Evolutionary conservation across 352 stramenopile species (phyloP).

Genomic region (Globisporangium middletonii): DNA sequence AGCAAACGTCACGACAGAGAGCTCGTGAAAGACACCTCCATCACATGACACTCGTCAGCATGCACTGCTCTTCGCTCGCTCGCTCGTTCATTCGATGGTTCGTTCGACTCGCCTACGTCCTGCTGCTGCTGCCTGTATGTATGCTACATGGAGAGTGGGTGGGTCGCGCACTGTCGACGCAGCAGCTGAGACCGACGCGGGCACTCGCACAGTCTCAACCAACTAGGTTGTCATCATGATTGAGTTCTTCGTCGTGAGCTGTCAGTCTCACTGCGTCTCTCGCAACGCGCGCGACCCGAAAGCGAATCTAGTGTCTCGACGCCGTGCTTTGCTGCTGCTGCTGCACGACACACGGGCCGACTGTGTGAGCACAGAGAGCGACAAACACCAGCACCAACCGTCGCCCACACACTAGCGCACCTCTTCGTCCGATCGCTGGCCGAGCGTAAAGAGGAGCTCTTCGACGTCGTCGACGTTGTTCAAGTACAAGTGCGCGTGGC

Average conservation of each 20-base stretch:
- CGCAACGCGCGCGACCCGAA: neutral
- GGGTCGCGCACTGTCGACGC: too few relatives aligned
- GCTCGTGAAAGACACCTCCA: too few relatives aligned
- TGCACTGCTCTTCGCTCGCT: neutral
- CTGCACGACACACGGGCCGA: neutral
- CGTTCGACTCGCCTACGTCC: neutral
- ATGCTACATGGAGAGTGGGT: slow-evolving; percentile 1
- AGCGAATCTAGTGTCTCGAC: slow-evolving; percentile 14
- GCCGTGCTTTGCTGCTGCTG: slow-evolving; percentile 17
- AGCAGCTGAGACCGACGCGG: too few relatives aligned
- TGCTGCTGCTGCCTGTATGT: neutral
- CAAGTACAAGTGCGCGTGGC: slow-evolving; percentile 86
- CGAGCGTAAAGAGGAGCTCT: slow-evolving; percentile 63
- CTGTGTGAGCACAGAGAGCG: neutral
- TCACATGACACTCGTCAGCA: too few relatives aligned
- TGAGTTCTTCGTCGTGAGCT: neutral
- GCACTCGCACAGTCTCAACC: neutral
- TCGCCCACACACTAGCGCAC: slow-evolving; percentile 1
- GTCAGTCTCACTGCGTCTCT: neutral
- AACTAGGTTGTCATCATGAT: neutral
- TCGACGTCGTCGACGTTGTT: slow-evolving; percentile 89
- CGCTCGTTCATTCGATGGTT: neutral
- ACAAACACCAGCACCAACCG: neutral
- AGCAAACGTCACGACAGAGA: neutral
- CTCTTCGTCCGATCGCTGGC: slow-evolving; percentile 21